phyloP scores from a whole-genome alignment of 225 moss, liverwort and hornwort species.

The Neckera pumila region DNA sequence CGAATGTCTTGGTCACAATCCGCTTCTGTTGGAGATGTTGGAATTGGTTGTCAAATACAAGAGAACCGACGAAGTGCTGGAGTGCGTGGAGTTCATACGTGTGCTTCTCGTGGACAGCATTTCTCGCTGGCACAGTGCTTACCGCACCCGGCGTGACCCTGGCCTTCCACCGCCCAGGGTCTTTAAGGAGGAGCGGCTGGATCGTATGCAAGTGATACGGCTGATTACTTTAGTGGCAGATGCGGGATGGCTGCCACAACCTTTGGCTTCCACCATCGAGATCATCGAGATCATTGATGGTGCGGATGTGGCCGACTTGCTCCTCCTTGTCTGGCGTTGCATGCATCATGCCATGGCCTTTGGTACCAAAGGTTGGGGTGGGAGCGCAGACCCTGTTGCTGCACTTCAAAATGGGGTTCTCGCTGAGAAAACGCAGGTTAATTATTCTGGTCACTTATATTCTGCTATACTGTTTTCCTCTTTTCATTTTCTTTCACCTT shows the following conservation, averaged over 20 bases:
- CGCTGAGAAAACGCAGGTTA: constrained; percentile 52
- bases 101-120: constrained; percentile 88
- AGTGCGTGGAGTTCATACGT: constrained; percentile 80
- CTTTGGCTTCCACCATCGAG: constrained; percentile 79
- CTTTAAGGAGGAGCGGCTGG: constrained; percentile 56
- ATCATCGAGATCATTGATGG: constrained; percentile 84
- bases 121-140: constrained; percentile 73
- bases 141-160: constrained; percentile 62
- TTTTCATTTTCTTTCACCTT: background rate
- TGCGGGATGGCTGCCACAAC: constrained; percentile 84
- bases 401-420: constrained; percentile 1
- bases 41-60: constrained; percentile 66
- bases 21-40: constrained; percentile 83
- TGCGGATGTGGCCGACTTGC: constrained; percentile 87
- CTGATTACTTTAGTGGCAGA: constrained; percentile 78
- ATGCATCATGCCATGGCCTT: constrained; percentile 87
- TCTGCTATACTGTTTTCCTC: background rate
- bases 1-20: constrained; percentile 72
- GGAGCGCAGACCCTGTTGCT: constrained; percentile 12
- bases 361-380: constrained; percentile 60
- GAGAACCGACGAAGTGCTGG: constrained; percentile 39
- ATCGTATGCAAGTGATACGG: constrained; percentile 69
- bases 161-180: constrained; percentile 53
- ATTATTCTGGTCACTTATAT: background rate
- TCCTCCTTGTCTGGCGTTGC: constrained; percentile 96